These are phyloP conservation scores for Fusarium hostae DNA, from an alignment of 2,329 filamentous ascomycete species.

Conservation along the genomic window DNA sequence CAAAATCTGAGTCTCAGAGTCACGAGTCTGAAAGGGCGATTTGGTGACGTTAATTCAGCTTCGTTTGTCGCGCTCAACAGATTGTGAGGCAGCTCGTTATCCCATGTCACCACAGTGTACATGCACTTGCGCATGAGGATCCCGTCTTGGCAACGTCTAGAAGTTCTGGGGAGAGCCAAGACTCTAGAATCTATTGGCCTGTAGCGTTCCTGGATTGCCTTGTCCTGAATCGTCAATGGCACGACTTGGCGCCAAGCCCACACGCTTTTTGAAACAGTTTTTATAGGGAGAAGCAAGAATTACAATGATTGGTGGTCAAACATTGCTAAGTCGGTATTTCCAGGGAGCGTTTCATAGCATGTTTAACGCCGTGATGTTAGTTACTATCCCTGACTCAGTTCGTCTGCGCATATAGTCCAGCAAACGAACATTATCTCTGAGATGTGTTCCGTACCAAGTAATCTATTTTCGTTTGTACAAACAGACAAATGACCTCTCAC, in stretches of 20 bases:
- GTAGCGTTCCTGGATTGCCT: constrained; percentile 8
- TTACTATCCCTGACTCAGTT: background rate
- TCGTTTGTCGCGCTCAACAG: constrained; percentile 15
- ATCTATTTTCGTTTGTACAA: background rate
- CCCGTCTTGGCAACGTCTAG: constrained; percentile 30
- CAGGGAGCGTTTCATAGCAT: background rate
- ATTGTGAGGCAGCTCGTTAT: constrained; percentile 12
- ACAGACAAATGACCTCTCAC: constrained; percentile 12
- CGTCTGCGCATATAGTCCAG: background rate
- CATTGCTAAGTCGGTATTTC: background rate
- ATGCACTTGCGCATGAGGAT: background rate
- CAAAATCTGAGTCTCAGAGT: background rate
- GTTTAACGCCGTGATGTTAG: background rate
- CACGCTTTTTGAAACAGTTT: constrained; percentile 13
- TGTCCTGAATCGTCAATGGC: constrained; percentile 20
- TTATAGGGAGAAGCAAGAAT: background rate
- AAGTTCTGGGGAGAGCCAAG: constrained; percentile 33
- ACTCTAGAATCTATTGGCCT: constrained; percentile 18
- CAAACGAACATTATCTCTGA: background rate
- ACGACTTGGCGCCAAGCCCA: constrained; percentile 34
- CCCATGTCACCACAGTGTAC: constrained; percentile 28
- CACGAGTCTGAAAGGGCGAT: background rate
- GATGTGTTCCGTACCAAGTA: background rate
- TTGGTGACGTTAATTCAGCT: constrained; percentile 19
- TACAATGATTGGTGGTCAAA: constrained; percentile 12